These are phyloP conservation scores for Acacia melanoxylon DNA, from an alignment of 306 rosid genomes.

Conservation along the genomic window DNA sequence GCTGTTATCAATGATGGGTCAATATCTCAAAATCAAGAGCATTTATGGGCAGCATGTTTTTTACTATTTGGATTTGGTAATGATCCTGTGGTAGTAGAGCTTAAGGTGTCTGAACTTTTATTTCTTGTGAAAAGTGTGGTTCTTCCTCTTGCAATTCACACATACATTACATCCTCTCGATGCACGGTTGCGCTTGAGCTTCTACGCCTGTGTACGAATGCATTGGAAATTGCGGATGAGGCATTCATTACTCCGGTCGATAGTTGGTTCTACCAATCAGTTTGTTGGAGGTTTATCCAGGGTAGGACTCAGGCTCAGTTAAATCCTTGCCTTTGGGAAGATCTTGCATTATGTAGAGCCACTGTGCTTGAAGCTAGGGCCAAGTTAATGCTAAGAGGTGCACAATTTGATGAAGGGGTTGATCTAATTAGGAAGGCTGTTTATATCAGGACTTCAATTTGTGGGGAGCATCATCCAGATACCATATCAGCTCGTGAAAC, in stretches of 20 bases:
- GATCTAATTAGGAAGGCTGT: conserved; percentile 86
- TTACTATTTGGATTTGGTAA: conserved; percentile 73
- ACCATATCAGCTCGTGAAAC: conserved; percentile 82
- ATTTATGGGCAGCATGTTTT: conserved; percentile 86
- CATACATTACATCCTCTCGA: conserved; percentile 77
- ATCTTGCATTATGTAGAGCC: conserved; percentile 81
- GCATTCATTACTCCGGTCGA: conserved; percentile 80
- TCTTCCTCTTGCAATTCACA: conserved; percentile 72
- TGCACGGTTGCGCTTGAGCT: conserved; percentile 79
- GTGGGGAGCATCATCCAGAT: conserved; percentile 86
- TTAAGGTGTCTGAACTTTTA: conserved; percentile 65
- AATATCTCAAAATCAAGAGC: conserved; percentile 61
- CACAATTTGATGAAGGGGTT: conserved; percentile 75
- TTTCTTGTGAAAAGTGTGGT: conserved; percentile 65
- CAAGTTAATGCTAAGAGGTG: conserved; percentile 88
- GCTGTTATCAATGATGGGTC: conserved; percentile 67
- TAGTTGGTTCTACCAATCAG: conserved; percentile 77
- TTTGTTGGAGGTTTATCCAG: conserved; percentile 78
- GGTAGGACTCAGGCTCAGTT: conserved; percentile 77
- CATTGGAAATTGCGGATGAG: conserved; percentile 84
- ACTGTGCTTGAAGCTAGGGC: conserved; percentile 84
- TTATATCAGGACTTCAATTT: conserved; percentile 77
- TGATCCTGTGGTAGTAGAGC: conserved; percentile 68
- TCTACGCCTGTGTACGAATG: conserved; percentile 72
- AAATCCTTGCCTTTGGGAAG: conserved; percentile 93